These are phyloP conservation scores for Entoloma clypeatum DNA, from an alignment of 1,284 basidiomycete species.

Conservation along the genomic window DNA sequence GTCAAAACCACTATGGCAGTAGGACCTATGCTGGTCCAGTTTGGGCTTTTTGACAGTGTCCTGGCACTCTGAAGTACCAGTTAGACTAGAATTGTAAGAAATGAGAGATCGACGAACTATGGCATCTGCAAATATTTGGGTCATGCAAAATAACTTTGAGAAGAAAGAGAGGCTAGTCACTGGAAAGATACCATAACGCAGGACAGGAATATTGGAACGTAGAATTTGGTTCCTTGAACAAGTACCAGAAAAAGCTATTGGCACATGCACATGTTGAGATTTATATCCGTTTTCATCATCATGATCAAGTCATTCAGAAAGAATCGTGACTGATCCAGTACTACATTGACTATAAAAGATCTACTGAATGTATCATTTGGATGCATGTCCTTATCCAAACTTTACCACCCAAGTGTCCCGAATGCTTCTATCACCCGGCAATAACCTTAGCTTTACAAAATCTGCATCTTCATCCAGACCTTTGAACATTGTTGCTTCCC, in stretches of 20 bases:
- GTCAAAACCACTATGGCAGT: conserved; percentile 70
- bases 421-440: conserved; percentile 36
- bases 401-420: conserved; percentile 33
- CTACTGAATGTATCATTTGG: no score
- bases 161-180: conserved; percentile 27
- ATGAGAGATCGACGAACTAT: conserved; percentile 29
- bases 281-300: no score
- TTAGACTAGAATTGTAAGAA: conserved; percentile 7
- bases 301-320: no score
- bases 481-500: conserved; percentile 49
- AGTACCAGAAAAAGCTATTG: no score
- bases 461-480: conserved; percentile 56
- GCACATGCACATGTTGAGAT: no score
- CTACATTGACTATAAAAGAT: no score
- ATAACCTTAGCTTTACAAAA: conserved; percentile 43
- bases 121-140: conserved; percentile 32
- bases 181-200: conserved; percentile 37
- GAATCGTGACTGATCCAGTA: no score
- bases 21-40: conserved; percentile 63
- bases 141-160: conserved; percentile 2
- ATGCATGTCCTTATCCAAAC: no score
- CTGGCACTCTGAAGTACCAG: conserved; percentile 54
- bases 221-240: no score
- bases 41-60: conserved; percentile 93
- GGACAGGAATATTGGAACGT: no score